A percentile compares a stretch with the other conserved stretches of the same genome.
Conservation (phyloP, 2,329 filamentous ascomycete species). For the Catunica adiposa region DNA sequence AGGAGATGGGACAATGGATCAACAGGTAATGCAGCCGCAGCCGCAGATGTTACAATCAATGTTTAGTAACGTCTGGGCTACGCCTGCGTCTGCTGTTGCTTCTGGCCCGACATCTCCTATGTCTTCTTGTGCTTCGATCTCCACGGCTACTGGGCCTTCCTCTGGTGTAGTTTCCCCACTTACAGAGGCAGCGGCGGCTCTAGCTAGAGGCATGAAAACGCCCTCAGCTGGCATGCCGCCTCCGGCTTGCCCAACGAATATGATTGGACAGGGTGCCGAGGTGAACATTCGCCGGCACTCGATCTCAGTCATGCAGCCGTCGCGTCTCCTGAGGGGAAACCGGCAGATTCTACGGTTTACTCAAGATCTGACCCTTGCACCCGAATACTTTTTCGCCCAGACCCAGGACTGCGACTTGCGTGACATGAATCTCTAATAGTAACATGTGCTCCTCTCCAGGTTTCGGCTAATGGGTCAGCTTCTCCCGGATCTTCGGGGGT, state of each 20-base stretch:
- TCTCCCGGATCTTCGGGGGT: not conserved
- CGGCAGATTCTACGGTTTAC: not conserved
- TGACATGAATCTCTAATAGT: slow-evolving; percentile 1
- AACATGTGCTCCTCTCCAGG: not conserved
- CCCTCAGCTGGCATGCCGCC: not conserved
- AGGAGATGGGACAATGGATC: not conserved
- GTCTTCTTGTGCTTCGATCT: not conserved
- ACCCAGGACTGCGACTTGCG: not conserved
- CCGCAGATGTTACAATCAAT: too few species aligned
- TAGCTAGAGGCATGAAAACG: not conserved
- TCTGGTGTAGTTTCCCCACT: too few species aligned
- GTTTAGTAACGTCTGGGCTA: not conserved
- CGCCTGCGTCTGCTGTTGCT: not conserved
- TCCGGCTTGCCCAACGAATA: not conserved
- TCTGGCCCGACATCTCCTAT: not conserved
- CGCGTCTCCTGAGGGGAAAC: not conserved
- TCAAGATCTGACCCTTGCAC: not conserved
- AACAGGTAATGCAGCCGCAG: too few species aligned
- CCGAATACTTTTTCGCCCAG: not conserved
- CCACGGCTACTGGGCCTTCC: not conserved
- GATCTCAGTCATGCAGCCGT: not conserved
- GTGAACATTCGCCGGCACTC: not conserved
- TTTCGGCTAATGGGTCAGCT: not conserved
- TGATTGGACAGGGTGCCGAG: not conserved
- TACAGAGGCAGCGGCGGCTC: not conserved